These are phyloP conservation scores for Metschnikowia anglica DNA, from an alignment of 805 yeast genomes.

Conservation along the genomic window DNA sequence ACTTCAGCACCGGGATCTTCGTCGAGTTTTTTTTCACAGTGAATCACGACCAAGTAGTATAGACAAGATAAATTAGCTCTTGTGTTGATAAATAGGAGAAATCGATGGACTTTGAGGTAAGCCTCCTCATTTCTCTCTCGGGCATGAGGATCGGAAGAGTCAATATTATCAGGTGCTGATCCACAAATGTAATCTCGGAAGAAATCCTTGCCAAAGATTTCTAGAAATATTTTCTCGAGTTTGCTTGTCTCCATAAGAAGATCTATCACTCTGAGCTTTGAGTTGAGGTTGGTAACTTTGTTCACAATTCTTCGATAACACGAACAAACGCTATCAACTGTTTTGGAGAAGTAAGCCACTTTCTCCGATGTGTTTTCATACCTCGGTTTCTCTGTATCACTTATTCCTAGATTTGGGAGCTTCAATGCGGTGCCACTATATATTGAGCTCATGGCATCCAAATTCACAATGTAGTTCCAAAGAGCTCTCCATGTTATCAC, in stretches of 20 bases:
- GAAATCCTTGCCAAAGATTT: constrained; percentile 42
- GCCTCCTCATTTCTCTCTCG: constrained; percentile 29
- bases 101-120: constrained; percentile 36
- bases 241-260: constrained; percentile 35
- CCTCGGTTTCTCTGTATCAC: constrained; percentile 36
- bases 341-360: constrained; percentile 12
- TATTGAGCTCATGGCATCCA: constrained; percentile 36
- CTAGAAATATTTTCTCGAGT: constrained; percentile 35
- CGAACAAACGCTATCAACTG: constrained; percentile 22
- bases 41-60: constrained; percentile 41
- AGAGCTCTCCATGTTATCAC: constrained; percentile 36
- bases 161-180: constrained; percentile 25
- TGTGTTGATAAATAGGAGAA: constrained; percentile 35
- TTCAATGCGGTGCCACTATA: constrained; percentile 34
- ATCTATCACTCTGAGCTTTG: constrained; percentile 36
- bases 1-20: constrained; percentile 31
- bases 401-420: constrained; percentile 26
- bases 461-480: constrained; percentile 32
- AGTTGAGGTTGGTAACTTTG: constrained; percentile 27
- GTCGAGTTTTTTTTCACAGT: constrained; percentile 37
- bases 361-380: constrained; percentile 14
- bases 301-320: constrained; percentile 31
- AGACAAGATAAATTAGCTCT: constrained; percentile 41
- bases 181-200: constrained; percentile 39
- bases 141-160: constrained; percentile 8